phyloP scores from a whole-genome alignment of 2,329 filamentous ascomycete genomes.

The Paraphaeosphaeria minitans region DNA sequence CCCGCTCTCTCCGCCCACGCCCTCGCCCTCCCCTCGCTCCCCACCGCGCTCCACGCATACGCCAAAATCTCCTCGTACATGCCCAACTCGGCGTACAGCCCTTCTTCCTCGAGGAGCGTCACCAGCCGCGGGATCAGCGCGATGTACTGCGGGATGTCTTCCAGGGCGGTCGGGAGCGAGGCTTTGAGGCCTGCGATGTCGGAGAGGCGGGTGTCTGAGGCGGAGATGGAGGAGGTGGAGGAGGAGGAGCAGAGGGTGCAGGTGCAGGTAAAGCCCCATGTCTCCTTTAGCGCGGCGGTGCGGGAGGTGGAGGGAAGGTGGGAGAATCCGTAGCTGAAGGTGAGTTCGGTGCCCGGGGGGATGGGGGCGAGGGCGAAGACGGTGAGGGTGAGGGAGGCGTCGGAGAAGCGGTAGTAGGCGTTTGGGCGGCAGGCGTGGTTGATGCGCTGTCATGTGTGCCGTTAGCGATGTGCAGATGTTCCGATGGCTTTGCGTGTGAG shows the following conservation, averaged over 20 bases:
- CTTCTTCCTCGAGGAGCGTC: constrained; percentile 33
- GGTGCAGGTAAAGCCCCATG: constrained; percentile 38
- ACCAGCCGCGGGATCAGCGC: constrained; percentile 32
- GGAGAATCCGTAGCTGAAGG: constrained; percentile 39
- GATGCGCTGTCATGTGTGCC: constrained; percentile 23
- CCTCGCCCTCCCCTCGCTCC: constrained; percentile 30
- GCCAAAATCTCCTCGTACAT: constrained; percentile 41
- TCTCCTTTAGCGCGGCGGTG: constrained; percentile 22
- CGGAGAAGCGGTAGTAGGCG: constrained; percentile 40
- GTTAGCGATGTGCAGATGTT: background rate
- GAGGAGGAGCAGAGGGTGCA: constrained; percentile 37
- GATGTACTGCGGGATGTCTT: constrained; percentile 28
- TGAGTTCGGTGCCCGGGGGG: constrained; percentile 35
- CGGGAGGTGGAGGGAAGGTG: constrained; percentile 22
- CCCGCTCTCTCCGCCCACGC: constrained; percentile 36
- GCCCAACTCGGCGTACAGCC: constrained; percentile 27
- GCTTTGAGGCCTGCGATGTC: constrained; percentile 34
- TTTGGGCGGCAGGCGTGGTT: constrained; percentile 45
- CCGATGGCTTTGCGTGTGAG: too few species aligned
- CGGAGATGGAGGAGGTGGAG: constrained; percentile 18
- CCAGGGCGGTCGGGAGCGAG: constrained; percentile 26
- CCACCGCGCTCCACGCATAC: constrained; percentile 37
- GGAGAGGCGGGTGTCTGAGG: constrained; percentile 33
- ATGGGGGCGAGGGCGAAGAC: constrained; percentile 37
- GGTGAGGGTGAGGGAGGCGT: constrained; percentile 32